A percentile compares a stretch with the other conserved stretches of the same genome.
Conservation (phyloP, 1,284 basidiomycete species). For the Ceratobasidium sp. region DNA sequence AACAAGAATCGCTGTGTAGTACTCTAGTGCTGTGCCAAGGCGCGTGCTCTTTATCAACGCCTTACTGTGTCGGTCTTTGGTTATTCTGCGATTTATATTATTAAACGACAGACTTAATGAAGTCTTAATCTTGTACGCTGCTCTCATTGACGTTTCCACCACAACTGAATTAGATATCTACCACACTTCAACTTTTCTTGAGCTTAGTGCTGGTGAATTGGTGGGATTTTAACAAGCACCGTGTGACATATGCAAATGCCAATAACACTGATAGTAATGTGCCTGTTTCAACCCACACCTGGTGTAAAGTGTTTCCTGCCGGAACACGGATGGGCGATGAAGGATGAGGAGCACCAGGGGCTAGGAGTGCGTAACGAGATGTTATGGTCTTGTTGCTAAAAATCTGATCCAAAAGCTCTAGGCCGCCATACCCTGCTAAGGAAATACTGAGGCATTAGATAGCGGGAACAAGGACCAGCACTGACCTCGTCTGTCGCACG, state of each 20-base stretch:
- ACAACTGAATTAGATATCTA: conserved; percentile 30
- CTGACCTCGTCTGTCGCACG: conserved; percentile 31
- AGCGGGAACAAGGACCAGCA: conserved; percentile 8
- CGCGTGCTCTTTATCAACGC: conserved; percentile 1
- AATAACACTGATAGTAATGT: conserved; percentile 25
- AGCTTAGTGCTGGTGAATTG: conserved; percentile 12
- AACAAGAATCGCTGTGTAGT: conserved; percentile 75
- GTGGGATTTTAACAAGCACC: conserved; percentile 22
- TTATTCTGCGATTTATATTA: conserved; percentile 23
- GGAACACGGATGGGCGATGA: conserved; percentile 27
- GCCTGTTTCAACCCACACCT: conserved; percentile 34
- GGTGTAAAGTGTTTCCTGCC: conserved; percentile 39
- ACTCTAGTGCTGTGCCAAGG: conserved; percentile 55
- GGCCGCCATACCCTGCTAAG: not conserved
- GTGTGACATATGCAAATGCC: conserved; percentile 37
- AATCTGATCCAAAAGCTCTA: conserved; percentile 5
- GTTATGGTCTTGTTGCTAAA: conserved; percentile 1
- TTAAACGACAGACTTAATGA: conserved; percentile 14
- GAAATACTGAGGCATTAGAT: conserved; percentile 26
- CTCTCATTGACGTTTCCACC: conserved; percentile 17
- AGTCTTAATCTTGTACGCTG: conserved; percentile 20
- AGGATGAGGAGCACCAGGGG: conserved; percentile 6
- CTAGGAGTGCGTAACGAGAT: conserved; percentile 3
- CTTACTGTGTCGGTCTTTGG: conserved; percentile 30
- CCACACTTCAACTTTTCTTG: conserved; percentile 18